A percentile compares a stretch with the other conserved stretches of the same genome.
Evolutionary conservation across 495 filamentous ascomycete species (phyloP).

Genomic region (Penicillium roqueforti): DNA sequence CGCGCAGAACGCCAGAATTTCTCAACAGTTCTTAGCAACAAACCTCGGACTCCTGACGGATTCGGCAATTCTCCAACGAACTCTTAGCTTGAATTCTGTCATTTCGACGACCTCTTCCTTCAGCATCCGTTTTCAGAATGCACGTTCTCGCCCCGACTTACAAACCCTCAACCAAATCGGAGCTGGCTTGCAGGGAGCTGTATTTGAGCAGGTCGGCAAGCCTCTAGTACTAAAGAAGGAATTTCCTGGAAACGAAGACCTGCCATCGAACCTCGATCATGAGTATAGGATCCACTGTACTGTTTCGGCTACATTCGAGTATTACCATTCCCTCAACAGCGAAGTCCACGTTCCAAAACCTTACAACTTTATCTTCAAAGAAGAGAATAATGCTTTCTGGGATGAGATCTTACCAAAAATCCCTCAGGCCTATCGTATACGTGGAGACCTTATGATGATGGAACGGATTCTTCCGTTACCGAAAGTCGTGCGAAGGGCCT

Average conservation of each 20-base stretch:
- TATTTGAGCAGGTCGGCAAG: conserved; percentile 14
- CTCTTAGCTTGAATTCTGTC: conserved; percentile 4
- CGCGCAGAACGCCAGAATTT: background rate
- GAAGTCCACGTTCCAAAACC: conserved; percentile 3
- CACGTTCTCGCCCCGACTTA: conserved; percentile 1
- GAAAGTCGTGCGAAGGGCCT: conserved; percentile 6
- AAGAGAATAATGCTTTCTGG: conserved; percentile 2
- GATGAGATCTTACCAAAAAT: conserved; percentile 3
- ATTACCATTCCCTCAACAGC: background rate
- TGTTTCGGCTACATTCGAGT: conserved; percentile 4
- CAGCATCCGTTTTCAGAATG: background rate
- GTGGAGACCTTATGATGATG: conserved; percentile 4
- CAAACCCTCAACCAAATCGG: conserved; percentile 16
- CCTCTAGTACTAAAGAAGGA: conserved; percentile 7
- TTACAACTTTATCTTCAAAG: background rate
- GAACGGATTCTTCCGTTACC: conserved; percentile 11
- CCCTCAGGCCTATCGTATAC: background rate
- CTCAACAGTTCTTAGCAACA: background rate
- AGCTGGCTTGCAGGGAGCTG: conserved; percentile 7
- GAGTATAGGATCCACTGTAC: conserved; percentile 9
- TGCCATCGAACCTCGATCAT: background rate
- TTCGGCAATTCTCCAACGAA: background rate
- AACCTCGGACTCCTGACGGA: background rate
- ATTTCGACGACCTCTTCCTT: conserved; percentile 11
- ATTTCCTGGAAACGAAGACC: conserved; percentile 9